Evolutionary conservation across 2,329 filamentous ascomycete genomes (phyloP).

Genomic region (Ophiostoma sp.): DNA sequence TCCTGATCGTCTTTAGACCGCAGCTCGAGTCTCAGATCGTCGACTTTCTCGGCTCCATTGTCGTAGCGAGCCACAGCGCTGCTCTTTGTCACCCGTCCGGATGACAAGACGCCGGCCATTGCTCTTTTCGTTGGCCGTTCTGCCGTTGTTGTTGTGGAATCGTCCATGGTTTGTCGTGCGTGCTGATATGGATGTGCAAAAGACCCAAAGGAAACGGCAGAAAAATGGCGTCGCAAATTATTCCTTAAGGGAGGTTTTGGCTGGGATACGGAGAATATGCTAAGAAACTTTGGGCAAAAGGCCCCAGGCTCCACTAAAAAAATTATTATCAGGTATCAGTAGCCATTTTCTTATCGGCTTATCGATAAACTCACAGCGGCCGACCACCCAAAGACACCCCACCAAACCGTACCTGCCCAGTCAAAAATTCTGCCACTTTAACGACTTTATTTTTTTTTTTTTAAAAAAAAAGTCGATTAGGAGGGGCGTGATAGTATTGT

Average conservation of each 20-base stretch:
- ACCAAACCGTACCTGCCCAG: constrained; percentile 3
- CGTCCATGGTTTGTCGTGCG: no score
- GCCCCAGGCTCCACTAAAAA: constrained; percentile 18
- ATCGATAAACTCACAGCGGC: constrained; percentile 17
- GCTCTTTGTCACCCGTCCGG: not conserved
- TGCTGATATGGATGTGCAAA: not conserved
- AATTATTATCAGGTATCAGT: constrained; percentile 22
- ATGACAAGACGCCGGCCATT: not conserved
- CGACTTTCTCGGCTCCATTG: constrained; percentile 56
- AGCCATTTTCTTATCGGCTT: constrained; percentile 19
- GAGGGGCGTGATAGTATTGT: not conserved
- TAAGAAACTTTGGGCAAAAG: not conserved
- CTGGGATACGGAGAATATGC: not conserved
- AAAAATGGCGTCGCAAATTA: not conserved
- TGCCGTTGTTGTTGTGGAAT: not conserved
- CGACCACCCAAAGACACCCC: constrained; percentile 4
- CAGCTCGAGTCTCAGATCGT: constrained; percentile 53
- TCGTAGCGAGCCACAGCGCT: constrained; percentile 14
- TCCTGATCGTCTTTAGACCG: constrained; percentile 53
- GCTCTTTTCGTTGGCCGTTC: not conserved
- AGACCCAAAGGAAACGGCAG: not conserved
- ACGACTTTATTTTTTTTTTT: not conserved
- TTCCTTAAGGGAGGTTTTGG: not conserved
- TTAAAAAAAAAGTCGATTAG: constrained; percentile 11
- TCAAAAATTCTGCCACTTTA: constrained; percentile 15